Evolutionary conservation across 345 rosid species (phyloP), one percentile per base, ranked within the genome.

Genomic region (Schrenkiella parvula): DNA sequence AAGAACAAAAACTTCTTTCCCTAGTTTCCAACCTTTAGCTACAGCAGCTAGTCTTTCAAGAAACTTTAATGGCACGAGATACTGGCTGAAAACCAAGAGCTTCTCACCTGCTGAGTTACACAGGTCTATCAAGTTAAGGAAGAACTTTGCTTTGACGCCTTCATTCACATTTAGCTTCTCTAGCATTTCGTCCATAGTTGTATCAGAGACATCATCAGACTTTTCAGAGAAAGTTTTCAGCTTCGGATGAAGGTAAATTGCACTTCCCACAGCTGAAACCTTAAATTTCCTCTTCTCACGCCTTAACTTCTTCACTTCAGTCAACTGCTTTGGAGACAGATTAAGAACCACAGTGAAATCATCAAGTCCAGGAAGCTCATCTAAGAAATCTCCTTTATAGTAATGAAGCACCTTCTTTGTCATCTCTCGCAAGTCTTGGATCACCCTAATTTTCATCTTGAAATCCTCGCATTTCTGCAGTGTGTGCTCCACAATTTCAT

Each of bases 301-400:
- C 78, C 74, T 86, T 64, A 88, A 63, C 75, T 88, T 81, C 48
- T 81, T 66, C 48, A 85, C 88, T 78, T 87, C 96, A 2, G 38
- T 74, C 83, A 78, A 80, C 82, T 91, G 98, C 64, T 43, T 82
- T 31, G 78, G 67, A 74, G 84, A 89, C 22, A 91, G 91, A 72
- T 82, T 84, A 39, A 93, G 88, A 37, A 87, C 76, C 35, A 89
- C 91, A 1, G 97, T 93, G 71, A 86, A 93, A 81, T 93, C 98
- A 70, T 78, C 80, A 38, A 91, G 96, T 59, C 96, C 98, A 56
- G 96, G 98, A 73, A 93, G 95, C 86, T 93, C 97, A 68, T 91
- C 98, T 77, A 93, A 72, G 83, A 89, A 91, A 77, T 93, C 97
- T 67, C 98, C 98, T 81, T 91, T 93, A 53, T 93, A 93, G 81